A percentile compares a stretch with the other conserved stretches of the same genome.
Evolutionary conservation across 305 asterid species (phyloP).

Genomic region (Lippia alba): DNA sequence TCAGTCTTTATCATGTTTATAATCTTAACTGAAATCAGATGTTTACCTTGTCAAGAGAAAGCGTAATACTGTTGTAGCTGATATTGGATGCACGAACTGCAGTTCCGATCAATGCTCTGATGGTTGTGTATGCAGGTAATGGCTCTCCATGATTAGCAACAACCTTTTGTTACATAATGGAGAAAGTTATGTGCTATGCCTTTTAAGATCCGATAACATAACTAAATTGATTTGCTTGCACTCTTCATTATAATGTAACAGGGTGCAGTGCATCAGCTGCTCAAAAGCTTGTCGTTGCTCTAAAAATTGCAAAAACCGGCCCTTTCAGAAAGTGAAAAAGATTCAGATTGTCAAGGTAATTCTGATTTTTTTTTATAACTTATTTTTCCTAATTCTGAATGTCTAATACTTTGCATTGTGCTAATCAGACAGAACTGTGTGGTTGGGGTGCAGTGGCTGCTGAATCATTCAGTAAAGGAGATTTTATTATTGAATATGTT

Average conservation of each 20-base stretch:
- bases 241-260: conserved; percentile 38
- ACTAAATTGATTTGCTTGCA: conserved; percentile 24
- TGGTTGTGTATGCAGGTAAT: conserved; percentile 90
- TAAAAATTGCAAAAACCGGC: conserved; percentile 76
- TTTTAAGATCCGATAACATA: conserved; percentile 10
- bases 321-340: conserved; percentile 79
- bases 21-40: conserved; percentile 73
- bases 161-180: conserved; percentile 13
- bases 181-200: background rate
- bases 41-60: conserved; percentile 78
- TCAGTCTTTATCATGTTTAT: conserved; percentile 1
- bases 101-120: conserved; percentile 63
- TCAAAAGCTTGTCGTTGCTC: conserved; percentile 91
- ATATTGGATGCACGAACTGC: conserved; percentile 88
- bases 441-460: conserved; percentile 99
- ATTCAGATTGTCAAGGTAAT: conserved; percentile 81
- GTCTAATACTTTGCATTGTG: conserved; percentile 39
- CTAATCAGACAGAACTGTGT: conserved; percentile 82
- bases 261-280: conserved; percentile 96
- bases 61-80: conserved; percentile 61
- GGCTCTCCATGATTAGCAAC: conserved; percentile 18
- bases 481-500: conserved; percentile 84
- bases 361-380: conserved; percentile 9
- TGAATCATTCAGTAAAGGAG: conserved; percentile 79
- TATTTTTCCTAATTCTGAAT: conserved; percentile 21